Conservation (phyloP, 2,329 filamentous ascomycete species). For the Sarocladiaceae sp. region DNA sequence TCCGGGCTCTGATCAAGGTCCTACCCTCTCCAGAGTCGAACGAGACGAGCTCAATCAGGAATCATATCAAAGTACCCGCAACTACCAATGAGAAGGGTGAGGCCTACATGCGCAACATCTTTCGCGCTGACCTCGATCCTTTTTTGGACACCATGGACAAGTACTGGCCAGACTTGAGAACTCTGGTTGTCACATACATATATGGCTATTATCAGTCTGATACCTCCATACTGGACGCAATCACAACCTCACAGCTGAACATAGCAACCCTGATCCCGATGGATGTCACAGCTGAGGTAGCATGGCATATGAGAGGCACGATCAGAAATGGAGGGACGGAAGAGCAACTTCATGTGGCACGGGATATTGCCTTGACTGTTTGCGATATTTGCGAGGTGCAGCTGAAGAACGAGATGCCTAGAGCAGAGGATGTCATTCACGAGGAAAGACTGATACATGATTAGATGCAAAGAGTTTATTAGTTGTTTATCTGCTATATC, state of each 20-base stretch:
- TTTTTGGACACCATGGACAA: slow-evolving; percentile 20
- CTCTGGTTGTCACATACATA: slow-evolving; percentile 19
- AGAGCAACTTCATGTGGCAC: slow-evolving; percentile 12
- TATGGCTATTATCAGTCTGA: slow-evolving; percentile 23
- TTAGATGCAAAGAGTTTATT: not conserved
- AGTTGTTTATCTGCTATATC: not conserved
- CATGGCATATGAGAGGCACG: slow-evolving; percentile 21
- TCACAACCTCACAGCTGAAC: slow-evolving; percentile 20
- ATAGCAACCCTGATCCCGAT: slow-evolving; percentile 21
- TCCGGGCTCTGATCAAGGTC: slow-evolving; percentile 16
- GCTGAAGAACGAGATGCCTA: slow-evolving; percentile 19
- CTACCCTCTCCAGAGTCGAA: slow-evolving; percentile 17
- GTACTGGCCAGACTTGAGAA: slow-evolving; percentile 21
- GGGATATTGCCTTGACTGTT: slow-evolving; percentile 5
- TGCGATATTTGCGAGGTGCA: slow-evolving; percentile 16
- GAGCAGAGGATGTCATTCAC: slow-evolving; percentile 17
- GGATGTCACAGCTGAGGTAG: slow-evolving; percentile 21
- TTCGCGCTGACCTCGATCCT: slow-evolving; percentile 20
- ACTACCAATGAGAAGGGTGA: slow-evolving; percentile 16
- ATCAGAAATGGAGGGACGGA: slow-evolving; percentile 20
- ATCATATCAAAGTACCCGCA: slow-evolving; percentile 14
- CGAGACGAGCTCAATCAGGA: slow-evolving; percentile 16
- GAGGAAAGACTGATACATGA: slow-evolving; percentile 13
- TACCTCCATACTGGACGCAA: slow-evolving; percentile 17
- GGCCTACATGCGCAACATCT: slow-evolving; percentile 22